phyloP scores from a whole-genome alignment of 805 yeast genomes.

The Candida xyloterini region DNA sequence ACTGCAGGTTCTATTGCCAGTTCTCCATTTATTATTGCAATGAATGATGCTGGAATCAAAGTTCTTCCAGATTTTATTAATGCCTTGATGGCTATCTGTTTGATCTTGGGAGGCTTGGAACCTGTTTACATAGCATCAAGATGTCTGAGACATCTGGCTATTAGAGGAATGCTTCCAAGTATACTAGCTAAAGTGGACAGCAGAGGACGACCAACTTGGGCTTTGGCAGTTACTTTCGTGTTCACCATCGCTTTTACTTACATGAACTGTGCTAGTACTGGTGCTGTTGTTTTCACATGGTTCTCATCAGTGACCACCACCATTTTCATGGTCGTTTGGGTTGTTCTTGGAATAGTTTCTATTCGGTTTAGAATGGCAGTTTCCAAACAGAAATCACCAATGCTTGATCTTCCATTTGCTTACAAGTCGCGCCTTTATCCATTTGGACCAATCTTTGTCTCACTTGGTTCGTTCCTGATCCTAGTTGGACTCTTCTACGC shows the following conservation, averaged over 20 bases:
- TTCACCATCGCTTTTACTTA: slow-evolving; percentile 12
- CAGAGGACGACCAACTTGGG: slow-evolving; percentile 10
- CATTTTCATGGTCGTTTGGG: slow-evolving; percentile 41
- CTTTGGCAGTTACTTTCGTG: slow-evolving; percentile 8
- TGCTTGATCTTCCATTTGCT: slow-evolving; percentile 9
- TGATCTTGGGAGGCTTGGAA: slow-evolving; percentile 11
- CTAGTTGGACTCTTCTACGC: slow-evolving; percentile 11
- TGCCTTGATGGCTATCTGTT: slow-evolving; percentile 54
- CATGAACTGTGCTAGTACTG: slow-evolving; percentile 14
- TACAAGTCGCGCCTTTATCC: slow-evolving; percentile 13
- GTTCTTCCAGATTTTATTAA: slow-evolving; percentile 63
- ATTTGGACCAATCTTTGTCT: slow-evolving; percentile 8
- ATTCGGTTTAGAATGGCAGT: slow-evolving; percentile 14
- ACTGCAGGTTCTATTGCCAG: slow-evolving; percentile 47
- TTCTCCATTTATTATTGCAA: slow-evolving; percentile 70
- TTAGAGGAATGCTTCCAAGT: slow-evolving; percentile 13
- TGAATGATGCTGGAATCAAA: slow-evolving; percentile 53
- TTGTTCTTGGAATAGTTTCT: slow-evolving; percentile 28
- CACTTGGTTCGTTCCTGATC: slow-evolving; percentile 10
- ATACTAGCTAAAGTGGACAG: slow-evolving; percentile 9
- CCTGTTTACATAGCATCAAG: slow-evolving; percentile 12
- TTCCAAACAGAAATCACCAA: slow-evolving; percentile 6
- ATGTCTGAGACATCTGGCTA: slow-evolving; percentile 12
- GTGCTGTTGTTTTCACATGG: slow-evolving; percentile 13
- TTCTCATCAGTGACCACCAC: slow-evolving; percentile 32